Evolutionary conservation across 2,329 filamentous ascomycete genomes (phyloP).

Genomic region (Lachnellula subtilissima): DNA sequence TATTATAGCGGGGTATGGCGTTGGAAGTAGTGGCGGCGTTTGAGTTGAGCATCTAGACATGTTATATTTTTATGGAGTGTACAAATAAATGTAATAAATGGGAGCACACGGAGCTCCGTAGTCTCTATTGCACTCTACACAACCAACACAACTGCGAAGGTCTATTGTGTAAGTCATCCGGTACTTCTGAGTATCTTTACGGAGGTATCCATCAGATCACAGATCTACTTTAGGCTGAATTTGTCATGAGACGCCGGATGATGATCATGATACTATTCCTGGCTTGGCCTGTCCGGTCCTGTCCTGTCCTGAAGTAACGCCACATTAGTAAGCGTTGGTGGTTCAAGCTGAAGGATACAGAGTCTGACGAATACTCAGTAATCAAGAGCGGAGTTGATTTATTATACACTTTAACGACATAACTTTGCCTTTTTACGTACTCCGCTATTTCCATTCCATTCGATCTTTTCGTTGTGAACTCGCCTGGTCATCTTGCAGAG

Average conservation of each 20-base stretch:
- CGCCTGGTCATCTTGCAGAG: neutral
- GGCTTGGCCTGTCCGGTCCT: no score
- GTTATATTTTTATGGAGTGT: neutral
- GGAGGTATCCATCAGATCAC: no score
- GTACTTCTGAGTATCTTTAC: no score
- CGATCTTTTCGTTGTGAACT: neutral
- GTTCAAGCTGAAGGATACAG: neutral
- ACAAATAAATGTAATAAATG: neutral
- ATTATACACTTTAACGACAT: neutral
- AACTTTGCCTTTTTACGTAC: neutral
- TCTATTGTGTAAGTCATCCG: no score
- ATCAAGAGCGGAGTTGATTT: neutral
- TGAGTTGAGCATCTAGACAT: neutral
- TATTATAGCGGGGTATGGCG: constrained; percentile 8
- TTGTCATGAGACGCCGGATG: no score
- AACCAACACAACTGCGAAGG: no score
- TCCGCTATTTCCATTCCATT: neutral
- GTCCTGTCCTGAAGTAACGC: neutral
- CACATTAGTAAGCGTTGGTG: neutral
- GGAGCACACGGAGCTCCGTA: neutral
- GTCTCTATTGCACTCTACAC: no score
- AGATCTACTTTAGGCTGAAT: no score
- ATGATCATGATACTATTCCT: no score
- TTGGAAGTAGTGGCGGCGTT: neutral
- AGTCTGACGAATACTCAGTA: neutral